phyloP scores from a whole-genome alignment of 768 basidiomycete species.

The Auricularia sp. region DNA sequence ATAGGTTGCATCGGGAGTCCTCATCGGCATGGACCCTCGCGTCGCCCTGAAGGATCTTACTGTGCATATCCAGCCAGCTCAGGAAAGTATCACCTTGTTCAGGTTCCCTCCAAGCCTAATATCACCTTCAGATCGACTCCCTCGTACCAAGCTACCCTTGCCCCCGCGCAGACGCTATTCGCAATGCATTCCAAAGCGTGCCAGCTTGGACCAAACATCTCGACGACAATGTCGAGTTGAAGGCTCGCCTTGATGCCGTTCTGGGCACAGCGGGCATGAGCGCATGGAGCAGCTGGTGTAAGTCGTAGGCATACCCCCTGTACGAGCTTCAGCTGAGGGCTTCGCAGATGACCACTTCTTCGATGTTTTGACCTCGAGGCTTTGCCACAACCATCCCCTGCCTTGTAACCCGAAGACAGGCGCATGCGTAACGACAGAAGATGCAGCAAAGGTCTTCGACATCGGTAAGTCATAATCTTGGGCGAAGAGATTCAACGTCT shows the following conservation, averaged over 20 bases:
- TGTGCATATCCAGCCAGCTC: slow-evolving; percentile 33
- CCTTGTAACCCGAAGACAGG: slow-evolving; percentile 34
- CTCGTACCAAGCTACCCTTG: slow-evolving; percentile 37
- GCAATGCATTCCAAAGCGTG: slow-evolving; percentile 33
- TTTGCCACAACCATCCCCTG: slow-evolving; percentile 34
- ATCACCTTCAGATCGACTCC: slow-evolving; percentile 33
- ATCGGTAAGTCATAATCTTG: slow-evolving; percentile 32
- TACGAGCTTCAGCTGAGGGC: not conserved
- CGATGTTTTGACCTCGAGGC: slow-evolving; percentile 41
- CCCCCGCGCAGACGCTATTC: slow-evolving; percentile 30
- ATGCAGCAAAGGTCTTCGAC: slow-evolving; percentile 25
- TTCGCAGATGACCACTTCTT: slow-evolving; percentile 39
- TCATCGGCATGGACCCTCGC: slow-evolving; percentile 35
- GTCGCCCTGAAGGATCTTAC: slow-evolving; percentile 25
- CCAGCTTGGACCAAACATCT: slow-evolving; percentile 40
- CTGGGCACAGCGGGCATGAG: slow-evolving; percentile 32
- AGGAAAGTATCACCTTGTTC: slow-evolving; percentile 20
- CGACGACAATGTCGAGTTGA: slow-evolving; percentile 25
- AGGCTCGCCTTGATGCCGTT: slow-evolving; percentile 27
- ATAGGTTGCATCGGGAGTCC: slow-evolving; percentile 27
- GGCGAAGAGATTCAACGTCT: not conserved
- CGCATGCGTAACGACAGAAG: slow-evolving; percentile 31
- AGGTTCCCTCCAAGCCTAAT: not conserved
- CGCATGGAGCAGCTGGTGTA: slow-evolving; percentile 42
- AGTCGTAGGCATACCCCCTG: slow-evolving; percentile 6